phyloP scores from a whole-genome alignment of 1,284 basidiomycete genomes.

The Phellopilus nigrolimitatus region DNA sequence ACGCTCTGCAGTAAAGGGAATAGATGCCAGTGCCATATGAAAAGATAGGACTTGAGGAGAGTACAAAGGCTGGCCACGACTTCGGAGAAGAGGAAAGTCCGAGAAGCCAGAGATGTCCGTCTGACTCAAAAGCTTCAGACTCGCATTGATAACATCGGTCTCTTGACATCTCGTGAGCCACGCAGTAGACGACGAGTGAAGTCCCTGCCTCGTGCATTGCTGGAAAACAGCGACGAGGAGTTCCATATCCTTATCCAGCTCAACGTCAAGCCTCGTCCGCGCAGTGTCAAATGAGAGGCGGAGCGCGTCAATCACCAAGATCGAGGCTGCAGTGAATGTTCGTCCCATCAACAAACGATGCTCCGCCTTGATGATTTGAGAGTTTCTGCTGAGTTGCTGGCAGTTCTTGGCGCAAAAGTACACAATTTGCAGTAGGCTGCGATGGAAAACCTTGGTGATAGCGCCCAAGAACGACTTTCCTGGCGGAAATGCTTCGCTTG shows the following conservation, averaged over 20 bases:
- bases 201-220: constrained; percentile 65
- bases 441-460: constrained; percentile 71
- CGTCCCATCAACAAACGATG: constrained; percentile 54
- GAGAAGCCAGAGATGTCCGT: constrained; percentile 67
- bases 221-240: constrained; percentile 79
- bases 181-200: constrained; percentile 56
- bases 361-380: constrained; percentile 47
- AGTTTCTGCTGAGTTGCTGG: constrained; percentile 46
- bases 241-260: constrained; percentile 76
- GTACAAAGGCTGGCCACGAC: constrained; percentile 63
- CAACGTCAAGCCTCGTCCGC: constrained; percentile 48
- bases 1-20: constrained; percentile 75
- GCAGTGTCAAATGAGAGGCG: constrained; percentile 66
- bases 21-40: constrained; percentile 80
- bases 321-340: constrained; percentile 59
- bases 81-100: constrained; percentile 54
- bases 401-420: constrained; percentile 72
- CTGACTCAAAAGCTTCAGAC: constrained; percentile 70
- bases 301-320: constrained; percentile 65
- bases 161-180: constrained; percentile 85
- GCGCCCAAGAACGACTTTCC: constrained; percentile 69
- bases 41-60: constrained; percentile 75
- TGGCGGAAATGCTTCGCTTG: constrained; percentile 73
- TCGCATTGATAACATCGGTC: constrained; percentile 72
- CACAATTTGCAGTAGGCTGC: constrained; percentile 71